Percentiles rank a stretch among this genome's conserved stretches.
Evolutionary conservation across 805 yeast genomes (phyloP).

Genomic region (Yamadazyma takamatsuzukensis): DNA sequence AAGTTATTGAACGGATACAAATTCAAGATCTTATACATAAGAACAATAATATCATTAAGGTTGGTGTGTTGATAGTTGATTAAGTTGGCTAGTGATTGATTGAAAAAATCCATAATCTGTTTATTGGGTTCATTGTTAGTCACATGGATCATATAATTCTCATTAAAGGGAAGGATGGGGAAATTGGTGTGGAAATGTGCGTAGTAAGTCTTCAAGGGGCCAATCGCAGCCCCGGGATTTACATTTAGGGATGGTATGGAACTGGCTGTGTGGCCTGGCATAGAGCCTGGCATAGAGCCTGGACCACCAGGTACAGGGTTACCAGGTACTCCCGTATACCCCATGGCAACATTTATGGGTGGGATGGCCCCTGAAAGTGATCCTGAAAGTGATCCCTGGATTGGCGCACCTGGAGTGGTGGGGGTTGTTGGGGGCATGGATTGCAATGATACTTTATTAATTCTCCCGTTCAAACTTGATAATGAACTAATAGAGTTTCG

Average conservation of each 20-base stretch:
- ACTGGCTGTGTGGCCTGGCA: too few relatives aligned
- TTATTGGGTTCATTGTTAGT: conserved; percentile 22
- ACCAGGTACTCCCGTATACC: too few relatives aligned
- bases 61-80: conserved; percentile 31
- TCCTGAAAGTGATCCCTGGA: conserved; percentile 1
- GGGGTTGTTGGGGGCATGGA: neutral
- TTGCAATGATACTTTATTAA: conserved; percentile 15
- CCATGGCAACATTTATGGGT: too few relatives aligned
- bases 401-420: neutral
- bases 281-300: too few relatives aligned
- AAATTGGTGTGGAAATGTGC: conserved; percentile 39
- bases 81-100: conserved; percentile 36
- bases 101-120: conserved; percentile 38
- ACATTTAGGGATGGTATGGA: too few relatives aligned
- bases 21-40: conserved; percentile 31
- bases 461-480: conserved; percentile 28
- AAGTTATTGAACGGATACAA: conserved; percentile 32
- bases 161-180: conserved; percentile 43
- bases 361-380: too few relatives aligned
- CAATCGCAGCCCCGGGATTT: too few relatives aligned
- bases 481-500: conserved; percentile 30
- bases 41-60: conserved; percentile 28
- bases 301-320: too few relatives aligned
- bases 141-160: conserved; percentile 15
- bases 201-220: conserved; percentile 41